phyloP scores from a whole-genome alignment of 2,329 filamentous ascomycete genomes.

The Pseudopyrenochaeta lycopersici region DNA sequence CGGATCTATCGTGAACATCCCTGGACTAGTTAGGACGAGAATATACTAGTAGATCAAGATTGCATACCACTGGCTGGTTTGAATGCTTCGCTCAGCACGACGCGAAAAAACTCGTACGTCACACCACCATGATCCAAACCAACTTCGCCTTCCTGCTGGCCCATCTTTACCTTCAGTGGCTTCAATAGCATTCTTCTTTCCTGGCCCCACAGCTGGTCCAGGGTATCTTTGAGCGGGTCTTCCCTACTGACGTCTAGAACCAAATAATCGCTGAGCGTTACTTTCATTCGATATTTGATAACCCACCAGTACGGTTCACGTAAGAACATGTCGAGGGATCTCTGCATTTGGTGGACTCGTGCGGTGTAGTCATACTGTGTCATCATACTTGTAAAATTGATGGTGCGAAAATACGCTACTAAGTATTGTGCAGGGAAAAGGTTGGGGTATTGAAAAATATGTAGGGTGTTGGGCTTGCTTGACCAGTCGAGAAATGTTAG shows the following conservation, averaged over 20 bases:
- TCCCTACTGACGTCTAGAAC: conserved; percentile 56
- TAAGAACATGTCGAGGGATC: conserved; percentile 33
- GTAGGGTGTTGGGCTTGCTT: conserved; percentile 70
- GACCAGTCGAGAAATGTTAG: conserved; percentile 70
- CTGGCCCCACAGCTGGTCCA: conserved; percentile 89
- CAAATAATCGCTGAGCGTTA: conserved; percentile 51
- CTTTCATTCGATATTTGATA: conserved; percentile 44
- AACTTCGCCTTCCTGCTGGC: conserved; percentile 81
- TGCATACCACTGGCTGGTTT: conserved; percentile 74
- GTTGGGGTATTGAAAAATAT: conserved; percentile 82
- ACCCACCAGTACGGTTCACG: conserved; percentile 31
- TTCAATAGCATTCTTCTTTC: conserved; percentile 83
- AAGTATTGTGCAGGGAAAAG: conserved; percentile 78
- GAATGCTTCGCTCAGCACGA: conserved; percentile 82
- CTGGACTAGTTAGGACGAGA: conserved; percentile 38
- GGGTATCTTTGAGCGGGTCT: conserved; percentile 55
- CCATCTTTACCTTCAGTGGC: conserved; percentile 87
- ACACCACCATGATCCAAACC: conserved; percentile 94
- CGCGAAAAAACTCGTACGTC: conserved; percentile 93
- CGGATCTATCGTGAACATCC: conserved; percentile 80
- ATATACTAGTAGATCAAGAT: neutral
- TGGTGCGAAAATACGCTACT: conserved; percentile 84
- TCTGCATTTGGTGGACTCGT: conserved; percentile 38
- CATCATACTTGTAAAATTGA: conserved; percentile 89
- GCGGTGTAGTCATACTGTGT: conserved; percentile 69